Evolutionary conservation across 1,284 basidiomycete species (phyloP), one percentile per base, ranked within the genome.

Genomic region (Porodaedalea pini): DNA sequence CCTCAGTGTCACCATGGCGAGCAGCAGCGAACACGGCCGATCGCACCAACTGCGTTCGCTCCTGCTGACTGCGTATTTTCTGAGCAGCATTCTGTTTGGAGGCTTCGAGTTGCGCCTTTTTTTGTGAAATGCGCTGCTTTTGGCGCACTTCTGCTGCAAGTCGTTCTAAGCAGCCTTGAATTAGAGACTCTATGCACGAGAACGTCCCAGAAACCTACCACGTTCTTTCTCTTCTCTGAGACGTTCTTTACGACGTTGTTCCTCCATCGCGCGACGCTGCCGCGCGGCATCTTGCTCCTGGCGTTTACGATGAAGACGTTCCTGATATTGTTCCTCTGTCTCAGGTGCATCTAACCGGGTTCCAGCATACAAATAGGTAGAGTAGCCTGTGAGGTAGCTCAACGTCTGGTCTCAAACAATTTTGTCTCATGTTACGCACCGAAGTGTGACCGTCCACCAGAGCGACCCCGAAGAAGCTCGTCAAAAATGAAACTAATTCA

Each of bases 21-120:
- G 85, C 85, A 31, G 85, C 84, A 11, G 76, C 71, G 67, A 90
- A 89, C 19, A 80, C 75, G 27, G 74, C 74, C 6, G 83, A 85
- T 52, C 88, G 81, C 50, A 74, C 71, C 19, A 64, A 67, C 63
- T 90, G 88, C 27, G 73, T 69, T 55, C 74, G 75, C 64, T 80
- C 69, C 56, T 76, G 75, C 50, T 76, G 75, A 25, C 67, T 65
- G 51, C 74, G 77, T 19, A 75, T 77, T 29, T 75, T 73, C 61
- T 79, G 68, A 55, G 79, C 79, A 25, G 82, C 80, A 32, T 75
- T 73, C 65, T 77, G 76, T 51, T 79, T 78, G 50, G 75, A 72
- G 15, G 71, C 75, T 57, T 79, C 73, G 1, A 78, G 79, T 58
- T 80, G 72, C 1, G 75, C 79, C 68, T 82, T 85, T 67, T 81